Evolutionary conservation across 345 rosid species (phyloP).

Genomic region (Citrus inodora): DNA sequence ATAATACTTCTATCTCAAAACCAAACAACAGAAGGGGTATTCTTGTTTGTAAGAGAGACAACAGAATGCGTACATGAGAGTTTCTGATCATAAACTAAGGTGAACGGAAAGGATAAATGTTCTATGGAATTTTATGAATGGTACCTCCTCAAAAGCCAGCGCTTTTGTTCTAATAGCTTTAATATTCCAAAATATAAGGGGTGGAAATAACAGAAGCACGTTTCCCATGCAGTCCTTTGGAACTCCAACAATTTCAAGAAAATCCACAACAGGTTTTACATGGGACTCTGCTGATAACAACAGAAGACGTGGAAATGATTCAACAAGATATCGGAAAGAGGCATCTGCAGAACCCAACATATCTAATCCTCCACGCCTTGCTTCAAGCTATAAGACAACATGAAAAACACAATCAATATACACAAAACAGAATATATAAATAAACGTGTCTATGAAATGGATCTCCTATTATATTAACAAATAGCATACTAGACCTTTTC

Average conservation of each 20-base stretch:
- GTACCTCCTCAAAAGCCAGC: slow-evolving; percentile 56
- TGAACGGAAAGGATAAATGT: background rate
- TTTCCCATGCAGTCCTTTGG: slow-evolving; percentile 34
- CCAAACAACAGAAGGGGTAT: background rate
- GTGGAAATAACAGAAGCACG: slow-evolving; percentile 68
- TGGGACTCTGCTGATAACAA: slow-evolving; percentile 56
- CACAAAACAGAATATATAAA: background rate
- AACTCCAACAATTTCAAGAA: slow-evolving; percentile 55
- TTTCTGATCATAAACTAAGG: background rate
- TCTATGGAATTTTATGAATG: background rate
- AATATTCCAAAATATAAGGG: slow-evolving; percentile 40
- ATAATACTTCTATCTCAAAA: background rate
- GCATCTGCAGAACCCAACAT: slow-evolving; percentile 57
- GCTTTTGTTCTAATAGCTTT: slow-evolving; percentile 43
- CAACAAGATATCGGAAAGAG: slow-evolving; percentile 56
- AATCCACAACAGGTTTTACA: slow-evolving; percentile 50
- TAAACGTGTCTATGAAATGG: background rate
- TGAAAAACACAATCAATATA: background rate
- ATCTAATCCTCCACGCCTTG: slow-evolving; percentile 88
- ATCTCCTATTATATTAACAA: background rate
- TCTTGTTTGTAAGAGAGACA: background rate
- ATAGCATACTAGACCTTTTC: slow-evolving; percentile 58
- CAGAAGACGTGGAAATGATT: slow-evolving; percentile 85
- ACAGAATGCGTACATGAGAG: background rate
- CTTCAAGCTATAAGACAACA: slow-evolving; percentile 62